Evolutionary conservation across 2,329 filamentous ascomycete genomes (phyloP).

Genomic region (Mycocentrospora acerina): DNA sequence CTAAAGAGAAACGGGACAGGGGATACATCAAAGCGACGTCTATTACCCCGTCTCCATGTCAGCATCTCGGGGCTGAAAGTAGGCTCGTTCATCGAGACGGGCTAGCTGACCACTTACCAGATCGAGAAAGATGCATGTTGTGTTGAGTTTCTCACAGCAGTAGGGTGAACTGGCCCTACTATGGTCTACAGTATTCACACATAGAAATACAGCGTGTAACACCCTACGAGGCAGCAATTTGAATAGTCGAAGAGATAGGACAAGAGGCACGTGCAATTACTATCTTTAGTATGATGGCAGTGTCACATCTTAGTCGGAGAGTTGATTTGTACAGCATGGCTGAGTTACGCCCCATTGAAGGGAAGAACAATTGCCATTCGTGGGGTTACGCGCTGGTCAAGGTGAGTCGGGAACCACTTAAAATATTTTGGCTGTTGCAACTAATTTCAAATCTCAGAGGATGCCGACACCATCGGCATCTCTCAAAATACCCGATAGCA

Average conservation of each 20-base stretch:
- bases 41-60: conserved; percentile 22
- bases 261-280: conserved; percentile 1
- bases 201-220: too few species aligned
- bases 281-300: conserved; percentile 1
- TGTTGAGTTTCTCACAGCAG: neutral
- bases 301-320: conserved; percentile 9
- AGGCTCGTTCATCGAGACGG: too few species aligned
- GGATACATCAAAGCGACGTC: conserved; percentile 12
- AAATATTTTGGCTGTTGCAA: too few species aligned
- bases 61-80: conserved; percentile 19
- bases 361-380: neutral
- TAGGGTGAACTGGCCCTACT: too few species aligned
- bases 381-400: neutral
- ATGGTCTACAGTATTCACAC: too few species aligned
- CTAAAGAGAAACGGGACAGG: conserved; percentile 3
- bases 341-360: neutral
- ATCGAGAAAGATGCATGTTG: neutral
- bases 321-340: conserved; percentile 4
- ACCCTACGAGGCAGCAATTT: neutral
- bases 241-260: neutral
- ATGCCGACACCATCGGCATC: too few species aligned
- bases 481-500: too few species aligned
- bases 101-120: neutral
- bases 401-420: neutral
- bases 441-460: too few species aligned